phyloP scores from a whole-genome alignment of 2,329 filamentous ascomycete genomes.

The Xylariales sp. region DNA sequence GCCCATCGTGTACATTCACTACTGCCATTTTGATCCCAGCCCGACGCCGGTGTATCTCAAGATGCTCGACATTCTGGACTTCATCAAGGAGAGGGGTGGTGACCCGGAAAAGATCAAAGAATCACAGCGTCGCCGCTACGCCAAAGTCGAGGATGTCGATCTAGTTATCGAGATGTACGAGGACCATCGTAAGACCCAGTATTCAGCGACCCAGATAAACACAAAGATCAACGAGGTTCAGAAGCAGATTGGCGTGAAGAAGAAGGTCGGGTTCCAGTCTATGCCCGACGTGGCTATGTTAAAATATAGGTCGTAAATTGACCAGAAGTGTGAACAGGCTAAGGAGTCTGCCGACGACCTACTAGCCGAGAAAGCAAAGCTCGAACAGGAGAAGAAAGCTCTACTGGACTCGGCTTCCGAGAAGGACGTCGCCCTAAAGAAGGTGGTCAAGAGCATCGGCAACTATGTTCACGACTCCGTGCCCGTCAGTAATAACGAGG shows the following conservation, averaged over 20 bases:
- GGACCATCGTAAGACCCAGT: conserved; percentile 76
- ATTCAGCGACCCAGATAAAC: conserved; percentile 73
- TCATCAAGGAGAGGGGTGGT: conserved; percentile 82
- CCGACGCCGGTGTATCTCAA: no score
- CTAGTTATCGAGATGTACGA: conserved; percentile 84
- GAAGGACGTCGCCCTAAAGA: conserved; percentile 70
- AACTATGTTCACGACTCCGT: conserved; percentile 79
- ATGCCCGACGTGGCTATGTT: no score
- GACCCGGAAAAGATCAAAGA: conserved; percentile 89
- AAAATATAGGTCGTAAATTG: no score
- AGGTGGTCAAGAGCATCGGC: conserved; percentile 79
- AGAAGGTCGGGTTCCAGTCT: conserved; percentile 69
- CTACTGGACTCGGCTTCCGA: conserved; percentile 68
- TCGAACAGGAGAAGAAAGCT: conserved; percentile 79
- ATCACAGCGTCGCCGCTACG: conserved; percentile 78
- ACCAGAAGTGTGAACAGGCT: conserved; percentile 41
- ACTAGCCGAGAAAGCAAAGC: conserved; percentile 68
- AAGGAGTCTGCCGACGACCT: conserved; percentile 85
- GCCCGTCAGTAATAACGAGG: conserved; percentile 40
- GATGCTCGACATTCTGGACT: conserved; percentile 75
- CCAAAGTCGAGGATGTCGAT: conserved; percentile 79
- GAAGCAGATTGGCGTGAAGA: conserved; percentile 86
- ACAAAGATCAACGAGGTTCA: conserved; percentile 83
- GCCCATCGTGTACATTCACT: no score
- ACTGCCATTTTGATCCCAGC: neutral